Conservation (phyloP, 202 grass and related monocot species). For the Setaria italica region DNA sequence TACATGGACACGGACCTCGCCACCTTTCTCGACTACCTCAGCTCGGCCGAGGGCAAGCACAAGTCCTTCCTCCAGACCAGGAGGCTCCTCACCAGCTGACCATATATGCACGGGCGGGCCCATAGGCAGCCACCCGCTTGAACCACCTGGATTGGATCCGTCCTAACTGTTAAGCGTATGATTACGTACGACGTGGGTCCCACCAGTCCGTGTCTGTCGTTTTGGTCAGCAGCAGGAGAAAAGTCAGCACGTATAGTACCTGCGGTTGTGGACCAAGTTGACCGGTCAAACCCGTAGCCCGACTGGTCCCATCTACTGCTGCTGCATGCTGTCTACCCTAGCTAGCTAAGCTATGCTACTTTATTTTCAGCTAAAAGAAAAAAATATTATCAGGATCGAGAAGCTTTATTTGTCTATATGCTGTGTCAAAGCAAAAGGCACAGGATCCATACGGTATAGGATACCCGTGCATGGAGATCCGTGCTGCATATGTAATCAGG, state of each 20-base stretch:
- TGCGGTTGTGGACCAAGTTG: neutral
- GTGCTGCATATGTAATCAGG: neutral
- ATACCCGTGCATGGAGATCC: neutral
- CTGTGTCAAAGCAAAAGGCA: neutral
- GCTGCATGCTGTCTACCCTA: neutral
- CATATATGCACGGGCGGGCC: too few species aligned
- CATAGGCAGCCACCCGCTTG: too few species aligned
- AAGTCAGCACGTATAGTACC: neutral
- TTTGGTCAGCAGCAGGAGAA: neutral
- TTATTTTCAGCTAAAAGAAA: neutral
- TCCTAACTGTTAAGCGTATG: neutral
- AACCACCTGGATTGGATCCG: neutral
- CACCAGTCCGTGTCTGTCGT: neutral
- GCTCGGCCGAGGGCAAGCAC: slow-evolving; percentile 55
- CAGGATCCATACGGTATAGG: neutral
- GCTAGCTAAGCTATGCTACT: neutral
- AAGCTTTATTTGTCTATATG: neutral
- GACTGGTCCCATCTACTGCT: neutral
- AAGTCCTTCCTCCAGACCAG: slow-evolving; percentile 77
- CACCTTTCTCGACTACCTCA: slow-evolving; percentile 61
- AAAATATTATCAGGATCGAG: neutral
- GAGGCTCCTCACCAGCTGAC: slow-evolving; percentile 19
- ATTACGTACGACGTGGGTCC: too few species aligned
- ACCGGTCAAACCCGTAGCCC: neutral
- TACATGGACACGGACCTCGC: slow-evolving; percentile 79